A percentile compares a stretch with the other conserved stretches of the same genome.
phyloP scores from a whole-genome alignment of 2,329 filamentous ascomycete species.

The Didymella keratinophila region DNA sequence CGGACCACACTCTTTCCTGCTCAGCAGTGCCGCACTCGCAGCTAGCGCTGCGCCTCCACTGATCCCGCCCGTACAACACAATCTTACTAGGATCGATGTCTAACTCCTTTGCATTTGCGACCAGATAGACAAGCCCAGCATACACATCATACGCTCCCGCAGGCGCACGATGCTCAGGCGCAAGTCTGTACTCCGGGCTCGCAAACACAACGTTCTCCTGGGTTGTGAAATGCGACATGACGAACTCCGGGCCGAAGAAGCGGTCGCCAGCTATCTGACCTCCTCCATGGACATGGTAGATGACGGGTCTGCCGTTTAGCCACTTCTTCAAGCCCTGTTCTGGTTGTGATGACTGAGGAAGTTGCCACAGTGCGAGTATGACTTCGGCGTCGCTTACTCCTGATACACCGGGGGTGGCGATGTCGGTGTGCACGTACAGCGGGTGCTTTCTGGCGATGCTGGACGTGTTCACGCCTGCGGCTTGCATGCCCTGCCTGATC shows the following conservation, averaged over 20 bases:
- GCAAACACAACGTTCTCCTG: constrained; percentile 27
- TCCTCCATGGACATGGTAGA: constrained; percentile 53
- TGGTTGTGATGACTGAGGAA: background rate
- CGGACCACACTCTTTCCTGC: constrained; percentile 45
- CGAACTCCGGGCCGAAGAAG: constrained; percentile 35
- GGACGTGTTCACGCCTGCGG: background rate
- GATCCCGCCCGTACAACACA: constrained; percentile 54
- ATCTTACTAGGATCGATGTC: constrained; percentile 53
- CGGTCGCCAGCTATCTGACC: constrained; percentile 48
- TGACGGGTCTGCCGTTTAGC: constrained; percentile 2
- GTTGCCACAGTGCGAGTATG: constrained; percentile 3
- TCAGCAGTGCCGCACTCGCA: constrained; percentile 51
- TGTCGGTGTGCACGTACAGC: constrained; percentile 3
- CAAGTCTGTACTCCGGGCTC: constrained; percentile 53
- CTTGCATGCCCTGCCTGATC: background rate
- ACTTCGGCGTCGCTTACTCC: background rate
- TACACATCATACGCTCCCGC: constrained; percentile 47
- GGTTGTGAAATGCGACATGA: constrained; percentile 34
- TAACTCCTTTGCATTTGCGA: constrained; percentile 50
- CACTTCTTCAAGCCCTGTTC: background rate
- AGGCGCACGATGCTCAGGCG: constrained; percentile 54
- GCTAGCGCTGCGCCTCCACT: constrained; percentile 56
- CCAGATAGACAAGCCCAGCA: constrained; percentile 34
- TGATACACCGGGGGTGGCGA: background rate
- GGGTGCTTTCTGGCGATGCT: constrained; percentile 1